These are phyloP conservation scores for Alternaria novae-zelandiae DNA, from an alignment of 2,329 filamentous ascomycete genomes.

Conservation along the genomic window DNA sequence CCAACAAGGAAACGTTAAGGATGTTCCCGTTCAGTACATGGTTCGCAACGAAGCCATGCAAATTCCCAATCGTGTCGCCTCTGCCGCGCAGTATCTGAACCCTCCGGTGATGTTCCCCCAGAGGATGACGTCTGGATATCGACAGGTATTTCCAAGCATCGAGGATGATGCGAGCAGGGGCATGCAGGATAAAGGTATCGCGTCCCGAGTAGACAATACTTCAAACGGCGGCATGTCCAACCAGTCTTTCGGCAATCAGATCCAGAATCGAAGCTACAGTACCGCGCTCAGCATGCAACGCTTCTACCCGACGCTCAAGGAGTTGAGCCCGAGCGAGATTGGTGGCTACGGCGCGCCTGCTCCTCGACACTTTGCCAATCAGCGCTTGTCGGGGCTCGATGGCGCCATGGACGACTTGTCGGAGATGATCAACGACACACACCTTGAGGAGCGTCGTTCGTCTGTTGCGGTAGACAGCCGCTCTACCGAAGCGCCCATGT, in stretches of 20 bases:
- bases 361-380: slow-evolving; percentile 29
- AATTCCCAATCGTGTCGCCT: slow-evolving; percentile 20
- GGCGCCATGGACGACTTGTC: slow-evolving; percentile 49
- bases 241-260: slow-evolving; percentile 36
- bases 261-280: slow-evolving; percentile 27
- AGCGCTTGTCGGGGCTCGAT: slow-evolving; percentile 44
- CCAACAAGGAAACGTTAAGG: slow-evolving; percentile 13
- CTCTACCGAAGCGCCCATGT: neutral
- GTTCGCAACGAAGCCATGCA: slow-evolving; percentile 21
- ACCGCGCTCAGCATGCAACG: slow-evolving; percentile 34
- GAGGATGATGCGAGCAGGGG: slow-evolving; percentile 21
- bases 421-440: slow-evolving; percentile 33
- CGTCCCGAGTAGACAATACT: slow-evolving; percentile 15
- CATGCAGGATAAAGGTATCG: slow-evolving; percentile 23
- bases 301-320: slow-evolving; percentile 32
- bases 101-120: slow-evolving; percentile 20
- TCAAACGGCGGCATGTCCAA: slow-evolving; percentile 17
- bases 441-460: slow-evolving; percentile 15
- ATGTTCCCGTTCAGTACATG: slow-evolving; percentile 14
- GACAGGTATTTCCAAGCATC: slow-evolving; percentile 11
- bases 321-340: slow-evolving; percentile 19
- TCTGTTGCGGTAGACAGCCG: slow-evolving; percentile 13
- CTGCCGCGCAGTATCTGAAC: slow-evolving; percentile 18
- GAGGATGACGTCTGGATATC: slow-evolving; percentile 11
- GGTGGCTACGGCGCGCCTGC: slow-evolving; percentile 10